Evolutionary conservation across 2,329 filamentous ascomycete species (phyloP), one percentile per base, ranked within the genome.

Genomic region (Pseudogymnoascus sp.): DNA sequence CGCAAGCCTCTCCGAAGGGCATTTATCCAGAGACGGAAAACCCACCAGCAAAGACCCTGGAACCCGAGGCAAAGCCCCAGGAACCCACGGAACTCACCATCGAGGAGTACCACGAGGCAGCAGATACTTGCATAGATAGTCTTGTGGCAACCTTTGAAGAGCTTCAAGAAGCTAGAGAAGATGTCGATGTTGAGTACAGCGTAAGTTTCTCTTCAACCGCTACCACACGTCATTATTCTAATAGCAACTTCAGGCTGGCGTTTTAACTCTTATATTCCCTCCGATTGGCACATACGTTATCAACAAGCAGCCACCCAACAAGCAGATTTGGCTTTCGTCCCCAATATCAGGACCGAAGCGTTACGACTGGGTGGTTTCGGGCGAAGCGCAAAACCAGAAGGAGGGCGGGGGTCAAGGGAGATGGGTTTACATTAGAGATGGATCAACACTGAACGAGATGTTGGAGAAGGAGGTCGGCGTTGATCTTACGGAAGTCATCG

Each of bases 241-340:
- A 53, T 65, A 65, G 69, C 65, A 62, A 42, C 56, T 44, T 53
- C 70, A 97, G 92, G 84, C 91, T 62, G 93, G 94, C 63, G 92
- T 97, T 63, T 82, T 97, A 69, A 92, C 87, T 66, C 80, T 97
- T 71, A 81, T 78, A 5, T 84, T 90, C 69, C 84, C 85, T 1
- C 78, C 81, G 11, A 79, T 85, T 60, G 92, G 92, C 66, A 93
- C 85, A 31, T 99, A 95, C 73, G 90, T 99, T 65, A 83, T 99
- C 77, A 99, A 99, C 84, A 99, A 99, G 77, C 94, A 99, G 76
- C 94, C 94, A 0, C 92, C 93, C 18, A 97, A 97, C 81, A 94
- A 92, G 80, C 94, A 89, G 74, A 96, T 99, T 73, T 99, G 94
- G 94, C 85, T 97, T 53, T 94, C 91, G 38, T 96, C 91, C 47